Conservation (phyloP, 352 stramenopile genomes). For the Phytophthora rubi region DNA sequence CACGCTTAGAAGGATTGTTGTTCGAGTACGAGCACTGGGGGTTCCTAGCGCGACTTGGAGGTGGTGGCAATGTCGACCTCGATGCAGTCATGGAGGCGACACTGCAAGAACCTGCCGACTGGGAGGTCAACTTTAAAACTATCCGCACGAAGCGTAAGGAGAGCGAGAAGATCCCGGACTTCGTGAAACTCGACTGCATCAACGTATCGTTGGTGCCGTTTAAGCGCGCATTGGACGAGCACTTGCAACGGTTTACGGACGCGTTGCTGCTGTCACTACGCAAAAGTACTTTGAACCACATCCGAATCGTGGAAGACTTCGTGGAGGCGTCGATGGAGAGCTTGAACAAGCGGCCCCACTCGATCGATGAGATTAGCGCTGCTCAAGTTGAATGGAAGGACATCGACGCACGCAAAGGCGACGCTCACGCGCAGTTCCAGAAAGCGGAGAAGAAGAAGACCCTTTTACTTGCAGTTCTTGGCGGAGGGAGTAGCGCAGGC, state of each 20-base stretch:
- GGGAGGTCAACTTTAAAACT: slow-evolving; percentile 92
- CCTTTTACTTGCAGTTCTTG: slow-evolving; percentile 69
- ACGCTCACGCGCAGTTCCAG: slow-evolving; percentile 63
- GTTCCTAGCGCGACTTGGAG: slow-evolving; percentile 55
- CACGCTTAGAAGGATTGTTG: slow-evolving; percentile 70
- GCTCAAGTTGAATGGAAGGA: slow-evolving; percentile 93
- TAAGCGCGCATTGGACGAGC: slow-evolving; percentile 88
- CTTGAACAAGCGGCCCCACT: slow-evolving; percentile 88
- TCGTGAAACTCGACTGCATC: slow-evolving; percentile 93
- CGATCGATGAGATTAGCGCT: slow-evolving; percentile 92
- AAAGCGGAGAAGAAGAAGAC: slow-evolving; percentile 88
- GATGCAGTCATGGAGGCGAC: slow-evolving; percentile 83
- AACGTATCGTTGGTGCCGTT: slow-evolving; percentile 87
- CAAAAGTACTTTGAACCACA: slow-evolving; percentile 77
- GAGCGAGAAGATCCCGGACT: slow-evolving; percentile 92
- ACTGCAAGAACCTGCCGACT: slow-evolving; percentile 76
- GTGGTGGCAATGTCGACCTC: slow-evolving; percentile 59
- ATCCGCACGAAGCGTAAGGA: slow-evolving; percentile 92
- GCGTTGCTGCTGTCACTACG: slow-evolving; percentile 84
- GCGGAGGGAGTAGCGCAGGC: slow-evolving; percentile 34
- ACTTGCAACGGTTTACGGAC: slow-evolving; percentile 89
- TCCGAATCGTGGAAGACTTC: slow-evolving; percentile 91
- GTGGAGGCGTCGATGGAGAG: slow-evolving; percentile 89
- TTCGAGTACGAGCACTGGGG: slow-evolving; percentile 88
- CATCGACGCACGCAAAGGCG: slow-evolving; percentile 73